Percentiles rank a stretch among this genome's conserved stretches.
phyloP scores from a whole-genome alignment of 2,329 filamentous ascomycete genomes.

The Gremmenia infestans region DNA sequence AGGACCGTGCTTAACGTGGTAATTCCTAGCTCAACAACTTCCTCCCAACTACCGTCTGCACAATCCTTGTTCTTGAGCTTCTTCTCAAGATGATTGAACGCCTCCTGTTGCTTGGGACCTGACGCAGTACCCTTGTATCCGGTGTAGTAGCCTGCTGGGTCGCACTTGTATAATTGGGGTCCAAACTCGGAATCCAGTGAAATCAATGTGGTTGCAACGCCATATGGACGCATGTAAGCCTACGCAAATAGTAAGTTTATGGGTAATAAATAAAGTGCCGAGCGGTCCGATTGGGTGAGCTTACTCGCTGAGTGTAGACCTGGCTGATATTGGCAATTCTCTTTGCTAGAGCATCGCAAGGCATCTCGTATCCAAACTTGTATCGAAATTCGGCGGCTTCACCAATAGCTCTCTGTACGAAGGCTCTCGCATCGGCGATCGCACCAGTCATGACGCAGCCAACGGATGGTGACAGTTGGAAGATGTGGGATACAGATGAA shows the following conservation, averaged over 20 bases:
- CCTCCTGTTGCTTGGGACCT: slow-evolving; percentile 97
- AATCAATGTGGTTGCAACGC: slow-evolving; percentile 91
- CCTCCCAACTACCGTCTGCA: slow-evolving; percentile 90
- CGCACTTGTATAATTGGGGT: slow-evolving; percentile 96
- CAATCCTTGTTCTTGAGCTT: slow-evolving; percentile 99
- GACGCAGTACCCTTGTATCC: slow-evolving; percentile 98
- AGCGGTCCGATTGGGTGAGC: slow-evolving; percentile 31
- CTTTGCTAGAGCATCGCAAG: slow-evolving; percentile 93
- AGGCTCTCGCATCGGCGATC: slow-evolving; percentile 93
- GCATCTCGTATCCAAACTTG: slow-evolving; percentile 99
- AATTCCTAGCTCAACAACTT: slow-evolving; percentile 96
- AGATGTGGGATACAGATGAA: slow-evolving; percentile 93
- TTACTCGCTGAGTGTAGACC: slow-evolving; percentile 94
- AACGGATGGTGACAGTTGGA: slow-evolving; percentile 91
- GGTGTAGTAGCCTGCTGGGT: slow-evolving; percentile 95
- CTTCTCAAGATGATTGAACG: slow-evolving; percentile 97
- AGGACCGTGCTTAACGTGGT: slow-evolving; percentile 91
- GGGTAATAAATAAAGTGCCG: slow-evolving; percentile 28
- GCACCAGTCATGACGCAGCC: slow-evolving; percentile 98
- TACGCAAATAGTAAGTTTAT: slow-evolving; percentile 32
- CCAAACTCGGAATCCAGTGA: slow-evolving; percentile 89
- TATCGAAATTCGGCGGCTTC: slow-evolving; percentile 98
- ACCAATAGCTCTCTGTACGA: slow-evolving; percentile 84
- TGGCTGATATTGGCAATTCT: slow-evolving; percentile 98
- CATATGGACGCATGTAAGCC: slow-evolving; percentile 97